These are phyloP conservation scores for Phytophthora megakarya DNA, from an alignment of 352 stramenopile species.

Conservation along the genomic window DNA sequence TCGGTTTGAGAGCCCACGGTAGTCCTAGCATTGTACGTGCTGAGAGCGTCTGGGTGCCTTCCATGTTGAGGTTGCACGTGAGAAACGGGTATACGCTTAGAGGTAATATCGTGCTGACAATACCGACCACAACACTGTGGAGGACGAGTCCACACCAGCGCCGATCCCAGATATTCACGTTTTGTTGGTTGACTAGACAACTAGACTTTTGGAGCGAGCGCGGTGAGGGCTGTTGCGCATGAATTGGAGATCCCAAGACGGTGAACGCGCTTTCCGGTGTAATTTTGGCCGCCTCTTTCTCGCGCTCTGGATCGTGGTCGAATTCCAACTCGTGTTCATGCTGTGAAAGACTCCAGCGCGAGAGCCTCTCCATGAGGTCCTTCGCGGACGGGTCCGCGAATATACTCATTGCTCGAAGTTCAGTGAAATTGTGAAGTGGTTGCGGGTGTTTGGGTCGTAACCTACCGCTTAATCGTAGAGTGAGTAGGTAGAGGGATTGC, in stretches of 20 bases:
- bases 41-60: slow-evolving; percentile 65
- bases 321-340: slow-evolving; percentile 6
- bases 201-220: slow-evolving; percentile 1
- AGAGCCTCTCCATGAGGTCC: slow-evolving; percentile 25
- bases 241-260: slow-evolving; percentile 18
- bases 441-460: not conserved
- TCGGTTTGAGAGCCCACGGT: slow-evolving; percentile 56
- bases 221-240: not conserved
- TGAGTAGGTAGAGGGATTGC: not conserved
- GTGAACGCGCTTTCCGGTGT: slow-evolving; percentile 25
- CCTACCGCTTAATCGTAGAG: slow-evolving; percentile 4
- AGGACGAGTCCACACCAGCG: slow-evolving; percentile 56
- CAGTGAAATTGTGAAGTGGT: not conserved
- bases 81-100: slow-evolving; percentile 68
- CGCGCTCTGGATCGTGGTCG: not conserved
- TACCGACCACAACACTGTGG: slow-evolving; percentile 53
- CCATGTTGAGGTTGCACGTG: slow-evolving; percentile 70
- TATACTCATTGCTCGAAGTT: slow-evolving; percentile 6
- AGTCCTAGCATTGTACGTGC: slow-evolving; percentile 52
- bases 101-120: slow-evolving; percentile 60
- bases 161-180: slow-evolving; percentile 37
- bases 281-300: slow-evolving; percentile 12
- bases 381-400: slow-evolving; percentile 24
- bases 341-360: slow-evolving; percentile 25
- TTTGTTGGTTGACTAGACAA: not conserved